phyloP scores from a whole-genome alignment of 371 early-diverging fungal species.

The Rhizopus microsporus region DNA sequence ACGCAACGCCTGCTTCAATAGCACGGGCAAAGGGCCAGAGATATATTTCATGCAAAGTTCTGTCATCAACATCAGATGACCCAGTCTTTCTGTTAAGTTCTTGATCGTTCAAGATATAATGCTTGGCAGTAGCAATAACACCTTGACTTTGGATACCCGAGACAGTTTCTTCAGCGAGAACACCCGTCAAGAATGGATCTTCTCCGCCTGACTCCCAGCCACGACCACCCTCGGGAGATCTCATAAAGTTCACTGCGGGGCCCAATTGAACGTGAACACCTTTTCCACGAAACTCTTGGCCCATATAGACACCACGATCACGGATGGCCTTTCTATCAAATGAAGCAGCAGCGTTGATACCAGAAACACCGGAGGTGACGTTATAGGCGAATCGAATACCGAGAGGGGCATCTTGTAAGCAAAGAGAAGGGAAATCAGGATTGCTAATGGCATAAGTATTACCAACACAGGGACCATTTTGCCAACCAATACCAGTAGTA shows the following conservation, averaged over 20 bases:
- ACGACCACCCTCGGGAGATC: slow-evolving; percentile 54
- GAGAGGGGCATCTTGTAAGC: slow-evolving; percentile 56
- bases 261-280: slow-evolving; percentile 54
- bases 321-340: slow-evolving; percentile 50
- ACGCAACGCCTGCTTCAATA: slow-evolving; percentile 51
- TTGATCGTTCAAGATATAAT: slow-evolving; percentile 51
- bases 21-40: slow-evolving; percentile 51
- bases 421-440: slow-evolving; percentile 56
- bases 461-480: slow-evolving; percentile 44
- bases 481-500: slow-evolving; percentile 52
- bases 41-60: slow-evolving; percentile 58
- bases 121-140: slow-evolving; percentile 56
- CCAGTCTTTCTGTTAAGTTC: slow-evolving; percentile 28
- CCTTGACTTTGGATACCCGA: slow-evolving; percentile 38
- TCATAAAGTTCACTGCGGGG: slow-evolving; percentile 49
- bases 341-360: slow-evolving; percentile 54
- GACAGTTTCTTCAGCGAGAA: slow-evolving; percentile 33
- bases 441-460: slow-evolving; percentile 34
- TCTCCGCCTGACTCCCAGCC: slow-evolving; percentile 63
- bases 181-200: slow-evolving; percentile 58
- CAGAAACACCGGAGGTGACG: slow-evolving; percentile 48
- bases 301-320: slow-evolving; percentile 50
- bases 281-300: slow-evolving; percentile 50
- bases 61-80: slow-evolving; percentile 41
- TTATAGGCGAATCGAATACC: slow-evolving; percentile 46